Percentiles rank a stretch among this genome's conserved stretches.
These are phyloP conservation scores for Bisporella sp. DNA, from an alignment of 2,329 filamentous ascomycete genomes.

Conservation along the genomic window DNA sequence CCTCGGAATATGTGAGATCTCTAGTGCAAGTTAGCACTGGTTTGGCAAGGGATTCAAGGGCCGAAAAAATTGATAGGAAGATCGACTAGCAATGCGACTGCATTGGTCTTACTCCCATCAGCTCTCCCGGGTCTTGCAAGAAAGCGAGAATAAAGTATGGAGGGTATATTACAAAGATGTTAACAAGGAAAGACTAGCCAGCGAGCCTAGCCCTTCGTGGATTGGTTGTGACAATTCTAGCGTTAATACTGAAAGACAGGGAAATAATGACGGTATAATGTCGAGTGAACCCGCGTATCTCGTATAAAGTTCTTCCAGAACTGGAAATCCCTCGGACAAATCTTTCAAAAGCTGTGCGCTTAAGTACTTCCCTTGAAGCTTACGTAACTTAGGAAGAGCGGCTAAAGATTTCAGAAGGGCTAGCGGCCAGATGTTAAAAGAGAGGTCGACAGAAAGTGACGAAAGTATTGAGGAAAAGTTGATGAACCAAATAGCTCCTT, in stretches of 20 bases:
- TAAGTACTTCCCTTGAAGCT: background rate
- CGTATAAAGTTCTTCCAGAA: slow-evolving; percentile 1
- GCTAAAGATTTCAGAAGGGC: background rate
- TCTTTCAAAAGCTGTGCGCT: background rate
- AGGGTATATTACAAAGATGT: background rate
- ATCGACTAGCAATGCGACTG: too few species aligned
- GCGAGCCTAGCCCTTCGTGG: background rate
- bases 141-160: too few species aligned
- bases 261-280: background rate
- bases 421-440: slow-evolving; percentile 1
- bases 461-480: background rate
- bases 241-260: background rate
- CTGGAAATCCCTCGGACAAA: slow-evolving; percentile 1
- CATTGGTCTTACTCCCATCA: too few species aligned
- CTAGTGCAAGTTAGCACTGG: too few species aligned
- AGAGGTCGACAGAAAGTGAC: background rate
- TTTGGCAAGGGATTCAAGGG: too few species aligned
- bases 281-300: background rate
- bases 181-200: background rate
- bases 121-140: too few species aligned
- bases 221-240: slow-evolving; percentile 3
- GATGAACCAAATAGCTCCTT: background rate
- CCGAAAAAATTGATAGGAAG: too few species aligned
- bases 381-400: background rate
- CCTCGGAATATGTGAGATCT: slow-evolving; percentile 1